These are phyloP conservation scores for Myriosclerotinia duriaeana DNA, from an alignment of 2,329 filamentous ascomycete genomes.

Conservation along the genomic window DNA sequence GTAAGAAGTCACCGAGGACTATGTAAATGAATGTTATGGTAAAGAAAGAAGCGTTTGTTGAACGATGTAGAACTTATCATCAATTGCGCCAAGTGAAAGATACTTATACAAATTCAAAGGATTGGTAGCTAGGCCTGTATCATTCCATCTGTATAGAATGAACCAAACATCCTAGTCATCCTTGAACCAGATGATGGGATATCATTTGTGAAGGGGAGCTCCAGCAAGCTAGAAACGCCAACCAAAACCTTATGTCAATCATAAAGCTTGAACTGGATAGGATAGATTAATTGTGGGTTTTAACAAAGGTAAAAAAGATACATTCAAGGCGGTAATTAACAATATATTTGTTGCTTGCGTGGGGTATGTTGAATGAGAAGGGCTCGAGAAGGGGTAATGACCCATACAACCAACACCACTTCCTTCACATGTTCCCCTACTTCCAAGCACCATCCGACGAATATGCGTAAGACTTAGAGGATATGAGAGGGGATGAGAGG, in stretches of 20 bases:
- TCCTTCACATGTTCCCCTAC: neutral
- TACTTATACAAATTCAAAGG: constrained; percentile 16
- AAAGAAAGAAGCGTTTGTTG: constrained; percentile 19
- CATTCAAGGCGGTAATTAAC: constrained; percentile 16
- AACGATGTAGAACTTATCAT: neutral
- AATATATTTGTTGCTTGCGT: constrained; percentile 23
- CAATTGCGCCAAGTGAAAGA: constrained; percentile 1
- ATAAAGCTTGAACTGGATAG: constrained; percentile 3
- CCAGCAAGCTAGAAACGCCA: neutral
- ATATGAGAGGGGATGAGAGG: no score
- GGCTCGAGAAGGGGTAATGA: neutral
- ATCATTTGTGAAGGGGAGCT: neutral
- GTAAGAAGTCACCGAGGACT: constrained; percentile 21
- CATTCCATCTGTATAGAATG: neutral
- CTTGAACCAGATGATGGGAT: neutral
- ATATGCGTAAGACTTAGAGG: neutral
- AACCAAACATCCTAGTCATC: neutral
- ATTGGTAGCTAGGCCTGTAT: neutral
- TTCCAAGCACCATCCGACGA: no score
- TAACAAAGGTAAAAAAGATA: neutral
- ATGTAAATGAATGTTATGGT: constrained; percentile 23
- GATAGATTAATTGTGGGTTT: neutral
- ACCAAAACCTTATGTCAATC: neutral
- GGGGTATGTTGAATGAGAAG: constrained; percentile 5
- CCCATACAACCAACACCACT: neutral